Evolutionary conservation across 345 rosid species (phyloP).

Genomic region (Anacardium occidentale): DNA sequence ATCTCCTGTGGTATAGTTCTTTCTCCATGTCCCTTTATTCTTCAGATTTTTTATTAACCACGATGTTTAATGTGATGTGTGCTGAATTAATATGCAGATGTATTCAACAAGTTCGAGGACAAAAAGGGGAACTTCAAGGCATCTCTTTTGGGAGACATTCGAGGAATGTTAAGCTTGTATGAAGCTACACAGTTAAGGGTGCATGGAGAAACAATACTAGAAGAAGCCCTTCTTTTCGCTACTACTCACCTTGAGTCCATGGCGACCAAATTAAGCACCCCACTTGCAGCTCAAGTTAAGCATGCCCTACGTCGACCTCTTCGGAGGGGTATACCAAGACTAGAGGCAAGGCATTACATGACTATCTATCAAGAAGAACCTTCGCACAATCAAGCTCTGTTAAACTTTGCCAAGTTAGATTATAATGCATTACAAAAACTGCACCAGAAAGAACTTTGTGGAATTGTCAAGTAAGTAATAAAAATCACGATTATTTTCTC

Average conservation of each 20-base stretch:
- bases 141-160: background rate
- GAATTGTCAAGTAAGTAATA: too few relatives aligned
- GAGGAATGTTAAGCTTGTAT: conserved; percentile 38
- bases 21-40: background rate
- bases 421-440: too few relatives aligned
- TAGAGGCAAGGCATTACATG: conserved; percentile 12
- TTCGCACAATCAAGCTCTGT: conserved; percentile 4
- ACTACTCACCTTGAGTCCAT: conserved; percentile 15
- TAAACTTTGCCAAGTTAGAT: background rate
- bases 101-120: conserved; percentile 26
- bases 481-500: too few relatives aligned
- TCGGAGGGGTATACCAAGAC: conserved; percentile 21
- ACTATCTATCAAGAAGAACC: conserved; percentile 18
- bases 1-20: background rate
- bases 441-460: background rate
- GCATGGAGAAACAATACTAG: conserved; percentile 34
- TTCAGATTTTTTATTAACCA: background rate
- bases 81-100: conserved; percentile 20
- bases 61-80: too few relatives aligned
- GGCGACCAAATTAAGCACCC: background rate
- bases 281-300: conserved; percentile 13
- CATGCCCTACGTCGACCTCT: conserved; percentile 7
- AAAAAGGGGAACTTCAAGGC: conserved; percentile 18
- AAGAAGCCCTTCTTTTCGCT: conserved; percentile 35
- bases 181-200: conserved; percentile 37